Base-by-base conservation (phyloP, 345 rosid species). In the Populus deltoides region DNA sequence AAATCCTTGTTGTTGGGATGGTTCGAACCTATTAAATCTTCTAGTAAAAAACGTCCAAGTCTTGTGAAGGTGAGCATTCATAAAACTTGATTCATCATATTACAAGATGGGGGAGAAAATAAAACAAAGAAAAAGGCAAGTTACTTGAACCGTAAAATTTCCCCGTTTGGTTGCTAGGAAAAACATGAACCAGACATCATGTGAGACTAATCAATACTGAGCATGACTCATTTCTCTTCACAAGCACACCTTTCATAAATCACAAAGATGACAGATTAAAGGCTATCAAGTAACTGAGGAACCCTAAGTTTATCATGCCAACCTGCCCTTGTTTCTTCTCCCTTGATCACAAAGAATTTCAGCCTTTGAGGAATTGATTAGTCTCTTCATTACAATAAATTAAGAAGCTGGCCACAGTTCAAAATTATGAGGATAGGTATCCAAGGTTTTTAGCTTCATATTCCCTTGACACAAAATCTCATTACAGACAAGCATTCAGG, bases 401-500 rank as follows among this genome's bases (percentile, higher is more conserved):
- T 18, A 0, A 53, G 59, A 53, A 53, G 59, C n/a, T 53, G 61
- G 29, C 22, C 47, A 24, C n/a, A 25, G 73, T 83, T 81, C 68
- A 84, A 68, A 66, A 74, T 55, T 45, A 78, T 77, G 76, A 59
- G 71, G 74, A 83, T 67, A 3, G 88, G 91, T 47, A 88, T 86
- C 89, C 89, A 76, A 88, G 86, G 89, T 66, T 78, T 81, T 61
- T 38, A 71, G 79, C 76, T 80, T 83, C 86, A 82, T 83, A 85
- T 83, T 86, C 87, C 41, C 61, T 87, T 75, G 88, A 85, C 85
- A 86, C 55, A 71, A 53, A 78, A 83, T 66, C 73, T 83, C 86
- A 78, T 77, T 85, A 72, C 79, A 85, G 88, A 85, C 89, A 82
- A 86, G 77, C 86, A 73, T 80, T 66, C 33, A 74, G 70, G 89